These are phyloP conservation scores for Candida anutae DNA, from an alignment of 1,139 yeast species.

Conservation along the genomic window DNA sequence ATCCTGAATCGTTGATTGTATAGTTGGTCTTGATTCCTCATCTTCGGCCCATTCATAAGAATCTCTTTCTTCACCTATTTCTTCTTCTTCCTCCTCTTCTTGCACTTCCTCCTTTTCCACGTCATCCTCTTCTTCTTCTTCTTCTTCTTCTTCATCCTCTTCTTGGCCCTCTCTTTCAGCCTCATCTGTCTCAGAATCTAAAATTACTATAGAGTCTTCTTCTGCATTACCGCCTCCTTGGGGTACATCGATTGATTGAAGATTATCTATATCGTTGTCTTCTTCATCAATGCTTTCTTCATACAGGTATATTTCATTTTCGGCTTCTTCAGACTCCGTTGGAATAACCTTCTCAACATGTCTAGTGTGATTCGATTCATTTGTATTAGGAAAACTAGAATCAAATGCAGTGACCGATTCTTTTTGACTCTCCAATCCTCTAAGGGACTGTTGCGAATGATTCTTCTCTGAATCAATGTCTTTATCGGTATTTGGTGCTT, in stretches of 20 bases:
- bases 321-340: too few species aligned
- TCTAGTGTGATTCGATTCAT: too few species aligned
- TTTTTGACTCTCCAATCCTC: not conserved
- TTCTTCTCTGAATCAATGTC: not conserved
- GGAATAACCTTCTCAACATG: too few species aligned
- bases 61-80: conserved; percentile 3
- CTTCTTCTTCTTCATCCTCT: conserved; percentile 2
- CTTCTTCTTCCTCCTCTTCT: conserved; percentile 2
- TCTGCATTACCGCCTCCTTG: too few species aligned
- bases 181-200: too few species aligned
- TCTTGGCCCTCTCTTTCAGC: conserved; percentile 1
- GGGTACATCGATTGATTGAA: too few species aligned
- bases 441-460: not conserved
- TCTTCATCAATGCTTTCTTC: not conserved
- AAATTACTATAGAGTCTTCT: too few species aligned
- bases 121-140: conserved; percentile 2
- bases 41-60: conserved; percentile 1
- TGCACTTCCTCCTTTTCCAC: conserved; percentile 1
- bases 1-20: too few species aligned
- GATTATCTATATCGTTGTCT: too few species aligned
- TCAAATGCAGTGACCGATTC: not conserved
- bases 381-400: too few species aligned
- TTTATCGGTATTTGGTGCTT: not conserved
- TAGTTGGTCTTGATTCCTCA: too few species aligned
- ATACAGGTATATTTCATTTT: not conserved